Evolutionary conservation across 352 stramenopile genomes (phyloP), one percentile per base, ranked within the genome.

Genomic region (Phytopythium sindhum): DNA sequence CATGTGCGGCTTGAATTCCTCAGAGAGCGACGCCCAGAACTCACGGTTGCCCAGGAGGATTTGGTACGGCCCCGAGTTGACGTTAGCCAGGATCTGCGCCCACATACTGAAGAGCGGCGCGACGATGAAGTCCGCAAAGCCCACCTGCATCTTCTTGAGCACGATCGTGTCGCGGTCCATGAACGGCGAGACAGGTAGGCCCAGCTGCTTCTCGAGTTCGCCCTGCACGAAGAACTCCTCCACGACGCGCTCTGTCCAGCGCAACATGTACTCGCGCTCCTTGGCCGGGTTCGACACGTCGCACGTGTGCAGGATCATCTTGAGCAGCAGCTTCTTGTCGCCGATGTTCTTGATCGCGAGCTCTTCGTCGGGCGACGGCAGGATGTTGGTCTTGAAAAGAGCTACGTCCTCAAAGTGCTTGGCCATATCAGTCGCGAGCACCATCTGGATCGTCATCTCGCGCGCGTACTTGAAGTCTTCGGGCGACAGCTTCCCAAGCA

Each of bases 221-320:
- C 97, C 97, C 68, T 99, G 96, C 23, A 88, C 61, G 65, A 98
- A 99, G 66, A 98, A 98, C 79, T 99, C 97, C 39, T 97, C 86
- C 15, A 98, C 81, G 12, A 98, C 91, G 24, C 93, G 87, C 58
- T 98, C 86, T 0, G 92, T 95, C 96, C 96, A 99, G 62, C 88
- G 84, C 59, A 97, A 79, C 77, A 96, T 94, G 23, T 93, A 79
- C 55, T 87, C 70, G 31, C 84, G 88, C 24, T 95, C 84, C 66
- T 98, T 97, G 8, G 89, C 81, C 39, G 90, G 93, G 64, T 98
- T 98, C 6, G 92, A 98, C 28, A 99, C 93, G 65, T 99, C 97
- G 41, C 94, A 95, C 26, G 90, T 92, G 57, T 97, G 89, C 28
- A 97, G 70, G 48, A 96, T 92, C 82, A 95, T 95, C 68, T 96